Percentiles rank a stretch among this genome's conserved stretches.
phyloP scores from a whole-genome alignment of 805 yeast species.

The Hanseniaspora nectarophila region DNA sequence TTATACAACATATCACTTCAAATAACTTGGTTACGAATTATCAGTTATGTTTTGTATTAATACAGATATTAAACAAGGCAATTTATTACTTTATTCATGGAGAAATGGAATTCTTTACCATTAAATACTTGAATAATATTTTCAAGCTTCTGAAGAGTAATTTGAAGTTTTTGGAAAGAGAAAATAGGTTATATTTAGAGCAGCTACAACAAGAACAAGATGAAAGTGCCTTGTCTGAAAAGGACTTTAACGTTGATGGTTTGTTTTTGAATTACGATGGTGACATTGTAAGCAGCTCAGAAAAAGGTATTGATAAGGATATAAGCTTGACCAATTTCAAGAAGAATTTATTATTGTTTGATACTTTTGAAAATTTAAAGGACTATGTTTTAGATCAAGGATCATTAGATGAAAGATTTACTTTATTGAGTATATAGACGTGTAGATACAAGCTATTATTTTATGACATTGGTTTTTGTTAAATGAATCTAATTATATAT shows the following conservation, averaged over 20 bases:
- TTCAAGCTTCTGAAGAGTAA: conserved; percentile 69
- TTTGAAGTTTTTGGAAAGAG: conserved; percentile 31
- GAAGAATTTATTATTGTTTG: conserved; percentile 18
- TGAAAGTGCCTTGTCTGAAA: background rate
- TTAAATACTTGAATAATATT: conserved; percentile 70
- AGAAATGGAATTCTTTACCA: conserved; percentile 49
- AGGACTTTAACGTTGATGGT: background rate
- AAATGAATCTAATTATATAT: no score
- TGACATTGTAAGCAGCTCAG: background rate
- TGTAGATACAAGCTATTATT: conserved; percentile 19
- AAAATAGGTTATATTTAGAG: conserved; percentile 25
- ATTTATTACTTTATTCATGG: conserved; percentile 78
- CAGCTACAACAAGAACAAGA: background rate
- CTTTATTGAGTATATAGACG: conserved; percentile 23
- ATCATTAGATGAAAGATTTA: conserved; percentile 57
- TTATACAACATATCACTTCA: conserved; percentile 3
- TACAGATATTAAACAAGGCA: conserved; percentile 80
- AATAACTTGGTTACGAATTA: conserved; percentile 6
- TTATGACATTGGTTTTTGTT: no score
- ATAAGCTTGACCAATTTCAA: conserved; percentile 31
- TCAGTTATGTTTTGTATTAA: conserved; percentile 53
- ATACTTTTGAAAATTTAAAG: conserved; percentile 60
- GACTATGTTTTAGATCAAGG: conserved; percentile 58
- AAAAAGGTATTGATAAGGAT: background rate
- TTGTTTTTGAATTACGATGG: conserved; percentile 4